Base-by-base conservation (phyloP, 768 basidiomycete species). In the Chiua virens region DNA sequence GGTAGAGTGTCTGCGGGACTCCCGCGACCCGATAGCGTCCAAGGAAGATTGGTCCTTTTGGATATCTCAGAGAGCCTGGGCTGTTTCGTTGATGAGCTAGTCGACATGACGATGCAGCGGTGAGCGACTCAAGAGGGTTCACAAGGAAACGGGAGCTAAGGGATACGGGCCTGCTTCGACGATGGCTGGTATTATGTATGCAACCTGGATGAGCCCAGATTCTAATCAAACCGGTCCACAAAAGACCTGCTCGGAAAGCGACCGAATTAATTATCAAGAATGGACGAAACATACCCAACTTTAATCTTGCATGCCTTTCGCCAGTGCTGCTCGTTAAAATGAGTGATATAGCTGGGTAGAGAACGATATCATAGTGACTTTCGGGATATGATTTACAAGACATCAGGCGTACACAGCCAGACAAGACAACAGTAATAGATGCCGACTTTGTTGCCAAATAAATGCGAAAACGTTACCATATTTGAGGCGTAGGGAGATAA, bases 401-500 rank as follows among this genome's bases (percentile, higher is more conserved):
- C 13, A 55, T 38, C 22, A 43, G 41, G 37, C 57, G 69, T 65
- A 68, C 49, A 65, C 50, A 37, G 25, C 52, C 35, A 52, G 25
- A 58, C 42, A 47, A 48, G 58, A 54, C 48, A 55, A 50, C 36
- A 55, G 49, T 41, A 64, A 54, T 57, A 47, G 50, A 58, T 44
- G 38, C 22, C 39, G 56, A 38, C 35, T 40, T 36, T 27, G 42
- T 41, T 39, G 50, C 28, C 46, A 44, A 39, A 34, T 34, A 38
- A 15, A 52, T 37, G 52, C 41, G 18, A 13, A 17, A 35, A n/a
- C 34, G 43, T 76, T 66, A 91, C 88, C 87, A 90, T 49, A 91
- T 89, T 67, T 87, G 87, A 43, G 84, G 79, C 22, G 81, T 78
- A 50, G 83, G 84, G 45, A 89, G 75, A 59, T 86, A 90, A 63